Base-by-base conservation (phyloP, 306 rosid genomes). In the Betula pendula region DNA sequence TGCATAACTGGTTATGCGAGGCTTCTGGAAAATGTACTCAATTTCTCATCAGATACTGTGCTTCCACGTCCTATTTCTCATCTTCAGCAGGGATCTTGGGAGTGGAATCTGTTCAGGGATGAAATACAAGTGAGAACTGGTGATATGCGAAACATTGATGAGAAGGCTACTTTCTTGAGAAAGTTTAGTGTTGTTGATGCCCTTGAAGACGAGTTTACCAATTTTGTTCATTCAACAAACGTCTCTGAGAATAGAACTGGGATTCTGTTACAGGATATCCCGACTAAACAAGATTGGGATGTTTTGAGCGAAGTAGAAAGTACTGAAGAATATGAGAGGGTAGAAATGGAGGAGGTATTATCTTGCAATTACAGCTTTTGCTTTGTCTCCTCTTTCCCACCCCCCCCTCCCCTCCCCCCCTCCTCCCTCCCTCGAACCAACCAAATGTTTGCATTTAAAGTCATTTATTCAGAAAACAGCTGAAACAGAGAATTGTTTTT, bases 341-440 rank as follows among this genome's bases (percentile, higher is more conserved):
- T 92, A 76, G 99, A 92, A 89, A 89, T 51, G 84, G 97, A 88
- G 85, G 96, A 95, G 97, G 99, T 95, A 81, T 76, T 79, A 27
- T 80, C 75, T 75, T 79, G 72, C 27, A 74, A 71, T 47, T 60
- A 75, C 27, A 67, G 79, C 62, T 56, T 45, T 71, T 77, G 42
- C 51, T 73, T 75, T 68, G 25, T 16, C 52, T 82, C 47, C 44
- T 71, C 51, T 17, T 8, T 5, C 7, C 43, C 17, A 43, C 50
- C 70, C 80, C 49, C 3, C 60, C 68, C 68, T 77, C 25, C 43
- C 29, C 60, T 52, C 71, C 76, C 31, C 43, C 35, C 8, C 42
- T 0, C 42, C 42, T 8, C 42, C 42, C n/a, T n/a, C n/a, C n/a
- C n/a, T n/a, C n/a, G n/a, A n/a, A 38, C 56, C 40, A 56, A 55